Conservation (phyloP, 148 eudicot genomes). For the Rheum nobile region DNA sequence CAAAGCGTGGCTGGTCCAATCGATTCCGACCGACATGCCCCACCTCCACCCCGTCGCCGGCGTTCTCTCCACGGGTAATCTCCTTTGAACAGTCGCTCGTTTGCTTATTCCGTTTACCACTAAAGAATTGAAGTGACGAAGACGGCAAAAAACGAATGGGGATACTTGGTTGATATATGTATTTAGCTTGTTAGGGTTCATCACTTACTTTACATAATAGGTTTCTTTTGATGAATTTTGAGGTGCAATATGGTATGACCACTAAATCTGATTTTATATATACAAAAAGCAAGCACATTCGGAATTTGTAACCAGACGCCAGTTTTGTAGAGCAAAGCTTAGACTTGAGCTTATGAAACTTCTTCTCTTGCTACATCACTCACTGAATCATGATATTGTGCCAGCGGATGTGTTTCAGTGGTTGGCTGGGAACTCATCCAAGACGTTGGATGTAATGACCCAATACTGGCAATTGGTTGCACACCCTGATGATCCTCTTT, state of each 20-base stretch:
- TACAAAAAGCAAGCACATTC: background rate
- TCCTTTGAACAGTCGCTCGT: background rate
- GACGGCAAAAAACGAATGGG: background rate
- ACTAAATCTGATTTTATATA: background rate
- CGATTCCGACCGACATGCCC: slow-evolving; percentile 86
- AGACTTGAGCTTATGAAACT: background rate
- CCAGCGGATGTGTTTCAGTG: slow-evolving; percentile 78
- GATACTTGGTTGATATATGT: too few relatives aligned
- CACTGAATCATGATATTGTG: slow-evolving; percentile 6
- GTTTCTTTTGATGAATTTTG: background rate
- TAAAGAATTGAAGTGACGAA: background rate
- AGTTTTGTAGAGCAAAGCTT: background rate
- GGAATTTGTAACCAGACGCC: background rate
- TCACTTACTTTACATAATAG: background rate
- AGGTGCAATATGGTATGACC: background rate
- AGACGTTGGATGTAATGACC: slow-evolving; percentile 61
- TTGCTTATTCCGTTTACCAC: background rate
- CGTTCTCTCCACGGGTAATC: slow-evolving; percentile 67
- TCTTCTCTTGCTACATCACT: background rate
- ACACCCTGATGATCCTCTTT: slow-evolving; percentile 50
- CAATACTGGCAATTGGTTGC: slow-evolving; percentile 89
- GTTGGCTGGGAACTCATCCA: slow-evolving; percentile 85
- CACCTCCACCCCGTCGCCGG: slow-evolving; percentile 61
- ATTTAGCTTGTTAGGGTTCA: too few relatives aligned
- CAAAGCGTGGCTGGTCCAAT: slow-evolving; percentile 90